These are phyloP conservation scores for Chaetothyriales sp. DNA, from an alignment of 2,329 filamentous ascomycete species.

Conservation along the genomic window DNA sequence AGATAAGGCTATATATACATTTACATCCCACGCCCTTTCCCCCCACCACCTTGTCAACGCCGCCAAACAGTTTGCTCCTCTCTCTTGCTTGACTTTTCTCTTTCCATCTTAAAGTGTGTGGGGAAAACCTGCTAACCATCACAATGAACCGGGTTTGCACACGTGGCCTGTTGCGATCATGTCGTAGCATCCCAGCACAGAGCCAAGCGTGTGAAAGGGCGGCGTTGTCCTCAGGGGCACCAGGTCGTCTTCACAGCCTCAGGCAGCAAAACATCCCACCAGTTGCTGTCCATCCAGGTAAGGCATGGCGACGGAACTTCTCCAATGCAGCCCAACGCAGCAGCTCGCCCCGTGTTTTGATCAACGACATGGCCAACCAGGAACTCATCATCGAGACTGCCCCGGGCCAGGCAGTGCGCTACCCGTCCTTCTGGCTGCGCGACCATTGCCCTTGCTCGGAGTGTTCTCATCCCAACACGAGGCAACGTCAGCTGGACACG, in stretches of 20 bases:
- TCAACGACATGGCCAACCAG: constrained; percentile 17
- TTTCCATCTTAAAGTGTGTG: neutral
- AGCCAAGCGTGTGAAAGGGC: neutral
- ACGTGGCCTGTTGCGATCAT: neutral
- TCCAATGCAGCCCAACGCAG: neutral
- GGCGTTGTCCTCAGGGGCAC: neutral
- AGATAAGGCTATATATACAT: too few relatives aligned
- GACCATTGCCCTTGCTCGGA: constrained; percentile 56
- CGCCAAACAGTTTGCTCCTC: neutral
- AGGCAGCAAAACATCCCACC: neutral
- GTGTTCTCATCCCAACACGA: constrained; percentile 56
- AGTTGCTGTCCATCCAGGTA: neutral
- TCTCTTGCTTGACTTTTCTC: neutral
- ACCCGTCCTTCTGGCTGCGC: constrained; percentile 27
- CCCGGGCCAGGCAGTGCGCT: constrained; percentile 10
- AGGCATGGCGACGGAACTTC: neutral
- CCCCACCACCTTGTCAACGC: neutral
- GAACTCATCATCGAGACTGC: constrained; percentile 16
- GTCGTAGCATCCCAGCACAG: neutral
- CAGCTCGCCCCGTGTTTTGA: constrained; percentile 3
- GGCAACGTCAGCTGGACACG: constrained; percentile 53
- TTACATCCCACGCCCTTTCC: too few relatives aligned
- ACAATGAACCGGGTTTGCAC: neutral
- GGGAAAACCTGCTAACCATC: neutral
- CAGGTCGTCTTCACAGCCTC: neutral